Evolutionary conservation across 2,329 filamentous ascomycete genomes (phyloP), one percentile per base, ranked within the genome.

Genomic region (Tolypocladium pustulatum): DNA sequence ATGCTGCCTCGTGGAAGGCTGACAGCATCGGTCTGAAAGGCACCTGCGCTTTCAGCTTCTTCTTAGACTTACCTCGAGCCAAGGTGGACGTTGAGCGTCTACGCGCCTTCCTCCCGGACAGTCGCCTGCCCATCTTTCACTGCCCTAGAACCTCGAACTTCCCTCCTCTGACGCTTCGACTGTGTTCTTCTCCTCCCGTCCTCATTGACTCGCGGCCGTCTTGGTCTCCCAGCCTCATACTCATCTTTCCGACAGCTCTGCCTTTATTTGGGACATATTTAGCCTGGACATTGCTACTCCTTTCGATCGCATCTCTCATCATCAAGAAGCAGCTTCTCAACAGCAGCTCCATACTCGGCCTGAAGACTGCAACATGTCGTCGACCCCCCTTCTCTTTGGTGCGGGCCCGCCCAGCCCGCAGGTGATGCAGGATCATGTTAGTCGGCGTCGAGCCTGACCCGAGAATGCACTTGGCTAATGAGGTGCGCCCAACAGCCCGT

Each of bases 401-500:
- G 58, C 63, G 52, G 65, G 67, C 40, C 65, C 72, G n/a, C 69
- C 72, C 22, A 67, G 68, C 15, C 66, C 66, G n/a, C 66, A 66
- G 36, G 59, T 65, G n/a, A 60, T 73, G 64, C 70, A 71, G 56
- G 72, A 74, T 52, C 72, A 74, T 63, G 72, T 72, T 55, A 65
- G 55, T 40, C 9, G 3, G 13, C 27, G 20, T 32, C 27, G 10
- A 10, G 4, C 17, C 10, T 32, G 3, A 13, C 13, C 13, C 12
- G 4, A 17, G 3, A 8, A 25, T 17, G 27, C 10, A 17, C 37
- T 25, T 20, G 54, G 36, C 65, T 70, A 41, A 67, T 57, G 15
- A 1, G n/a, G 13, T 12, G 6, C n/a, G 9, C 12, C 32, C 0
- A 20, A 46, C 53, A 82, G 79, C 76, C 79, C 34, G 76, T 80